Evolutionary conservation across 129 eudicot species (phyloP).

Genomic region (Calendula officinalis): DNA sequence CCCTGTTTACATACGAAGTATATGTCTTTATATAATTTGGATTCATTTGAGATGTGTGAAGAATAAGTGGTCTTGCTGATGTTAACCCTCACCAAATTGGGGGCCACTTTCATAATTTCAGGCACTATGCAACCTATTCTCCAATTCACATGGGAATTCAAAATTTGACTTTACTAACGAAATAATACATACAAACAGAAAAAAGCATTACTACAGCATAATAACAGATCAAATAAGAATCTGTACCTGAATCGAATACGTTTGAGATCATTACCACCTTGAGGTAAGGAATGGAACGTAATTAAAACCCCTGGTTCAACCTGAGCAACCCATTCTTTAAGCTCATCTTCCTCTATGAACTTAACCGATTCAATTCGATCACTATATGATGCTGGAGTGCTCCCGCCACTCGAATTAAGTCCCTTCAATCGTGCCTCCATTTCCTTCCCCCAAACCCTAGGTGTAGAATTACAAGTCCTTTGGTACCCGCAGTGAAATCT

Average conservation of each 20-base stretch:
- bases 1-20: constrained; percentile 15
- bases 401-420: constrained; percentile 65
- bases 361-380: constrained; percentile 73
- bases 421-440: constrained; percentile 81
- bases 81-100: constrained; percentile 35
- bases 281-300: constrained; percentile 69
- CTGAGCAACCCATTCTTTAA: constrained; percentile 94
- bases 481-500: constrained; percentile 50
- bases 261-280: constrained; percentile 74
- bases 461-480: constrained; percentile 59
- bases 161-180: constrained; percentile 32
- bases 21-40: constrained; percentile 35
- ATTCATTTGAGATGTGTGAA: constrained; percentile 32
- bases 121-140: constrained; percentile 31
- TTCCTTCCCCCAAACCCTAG: constrained; percentile 75
- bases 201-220: constrained; percentile 13
- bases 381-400: constrained; percentile 79
- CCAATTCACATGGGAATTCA: constrained; percentile 35
- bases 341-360: constrained; percentile 76
- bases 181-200: constrained; percentile 6
- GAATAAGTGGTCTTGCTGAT: constrained; percentile 27
- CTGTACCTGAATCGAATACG: constrained; percentile 86
- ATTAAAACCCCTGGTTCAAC: constrained; percentile 91
- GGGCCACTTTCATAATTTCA: constrained; percentile 47
- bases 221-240: not conserved